Conservation (phyloP, 2,329 filamentous ascomycete species). For the Botryosphaeria dothidea region DNA sequence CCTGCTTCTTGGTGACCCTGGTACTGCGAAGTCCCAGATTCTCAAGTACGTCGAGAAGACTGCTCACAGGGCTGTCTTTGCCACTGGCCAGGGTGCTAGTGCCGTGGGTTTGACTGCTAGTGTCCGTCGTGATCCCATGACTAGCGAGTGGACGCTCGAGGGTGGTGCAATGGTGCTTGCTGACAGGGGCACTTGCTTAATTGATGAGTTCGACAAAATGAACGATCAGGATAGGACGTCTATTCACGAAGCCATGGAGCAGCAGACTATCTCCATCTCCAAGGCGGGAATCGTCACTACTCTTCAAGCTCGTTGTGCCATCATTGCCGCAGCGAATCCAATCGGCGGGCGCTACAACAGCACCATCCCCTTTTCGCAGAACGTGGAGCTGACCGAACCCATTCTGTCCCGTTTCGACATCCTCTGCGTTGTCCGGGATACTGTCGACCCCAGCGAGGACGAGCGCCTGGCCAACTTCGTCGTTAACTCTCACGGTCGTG, state of each 20-base stretch:
- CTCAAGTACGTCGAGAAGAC: slow-evolving; percentile 97
- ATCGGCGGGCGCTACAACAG: slow-evolving; percentile 96
- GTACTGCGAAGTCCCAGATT: slow-evolving; percentile 96
- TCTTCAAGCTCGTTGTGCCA: slow-evolving; percentile 90
- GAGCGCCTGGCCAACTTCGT: slow-evolving; percentile 94
- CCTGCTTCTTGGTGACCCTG: slow-evolving; percentile 90
- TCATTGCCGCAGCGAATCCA: slow-evolving; percentile 95
- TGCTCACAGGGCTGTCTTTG: slow-evolving; percentile 96
- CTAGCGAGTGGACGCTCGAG: slow-evolving; percentile 95
- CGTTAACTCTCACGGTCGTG: slow-evolving; percentile 88
- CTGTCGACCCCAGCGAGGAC: slow-evolving; percentile 88
- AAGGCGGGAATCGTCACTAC: slow-evolving; percentile 99
- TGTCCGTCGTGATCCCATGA: slow-evolving; percentile 88
- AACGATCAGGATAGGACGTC: slow-evolving; percentile 95
- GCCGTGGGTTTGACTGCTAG: slow-evolving; percentile 97
- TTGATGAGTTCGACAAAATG: slow-evolving; percentile 99
- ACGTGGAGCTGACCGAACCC: slow-evolving; percentile 94
- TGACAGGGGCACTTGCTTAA: slow-evolving; percentile 95
- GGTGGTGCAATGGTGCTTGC: slow-evolving; percentile 98
- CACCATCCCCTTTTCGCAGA: slow-evolving; percentile 92
- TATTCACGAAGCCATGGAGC: slow-evolving; percentile 99
- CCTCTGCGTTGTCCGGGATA: slow-evolving; percentile 92
- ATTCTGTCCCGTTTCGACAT: slow-evolving; percentile 98
- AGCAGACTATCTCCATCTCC: slow-evolving; percentile 98
- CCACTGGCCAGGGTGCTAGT: slow-evolving; percentile 95